A percentile compares a stretch with the other conserved stretches of the same genome.
phyloP scores from a whole-genome alignment of 495 filamentous ascomycete species.

The Daldinia caldariorum region DNA sequence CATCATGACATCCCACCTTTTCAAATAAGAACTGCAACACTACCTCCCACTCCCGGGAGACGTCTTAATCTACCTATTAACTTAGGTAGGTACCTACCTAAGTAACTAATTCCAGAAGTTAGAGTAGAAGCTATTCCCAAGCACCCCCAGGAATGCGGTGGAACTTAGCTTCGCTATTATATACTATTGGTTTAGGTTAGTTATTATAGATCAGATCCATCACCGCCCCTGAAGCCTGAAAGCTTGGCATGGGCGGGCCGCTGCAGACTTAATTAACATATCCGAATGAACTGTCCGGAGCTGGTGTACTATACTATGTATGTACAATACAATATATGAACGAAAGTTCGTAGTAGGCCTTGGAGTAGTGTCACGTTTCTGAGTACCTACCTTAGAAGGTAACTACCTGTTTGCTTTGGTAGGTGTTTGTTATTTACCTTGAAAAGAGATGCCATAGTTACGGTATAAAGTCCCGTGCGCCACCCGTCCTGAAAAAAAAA shows the following conservation, averaged over 20 bases:
- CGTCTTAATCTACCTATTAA: too few relatives aligned
- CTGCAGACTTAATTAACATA: neutral
- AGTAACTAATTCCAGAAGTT: neutral
- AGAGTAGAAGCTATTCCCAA: neutral
- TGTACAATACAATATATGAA: neutral
- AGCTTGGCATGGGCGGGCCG: conserved; percentile 6
- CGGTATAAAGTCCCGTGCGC: too few relatives aligned
- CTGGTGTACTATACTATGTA: neutral
- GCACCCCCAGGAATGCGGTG: neutral
- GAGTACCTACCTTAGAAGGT: too few relatives aligned
- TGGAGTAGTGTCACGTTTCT: neutral
- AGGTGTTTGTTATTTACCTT: too few relatives aligned
- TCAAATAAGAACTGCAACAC: neutral
- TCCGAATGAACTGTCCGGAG: neutral
- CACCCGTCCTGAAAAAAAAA: too few relatives aligned
- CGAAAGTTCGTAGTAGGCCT: neutral
- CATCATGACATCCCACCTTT: neutral
- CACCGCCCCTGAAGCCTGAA: neutral
- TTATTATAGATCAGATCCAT: neutral
- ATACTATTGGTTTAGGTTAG: neutral
- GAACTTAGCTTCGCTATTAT: neutral
- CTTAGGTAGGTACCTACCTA: neutral
- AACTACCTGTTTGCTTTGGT: too few relatives aligned
- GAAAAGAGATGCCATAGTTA: too few relatives aligned
- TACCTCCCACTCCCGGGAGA: neutral